phyloP scores from a whole-genome alignment of 768 basidiomycete species.

The Mycena epipterygia region DNA sequence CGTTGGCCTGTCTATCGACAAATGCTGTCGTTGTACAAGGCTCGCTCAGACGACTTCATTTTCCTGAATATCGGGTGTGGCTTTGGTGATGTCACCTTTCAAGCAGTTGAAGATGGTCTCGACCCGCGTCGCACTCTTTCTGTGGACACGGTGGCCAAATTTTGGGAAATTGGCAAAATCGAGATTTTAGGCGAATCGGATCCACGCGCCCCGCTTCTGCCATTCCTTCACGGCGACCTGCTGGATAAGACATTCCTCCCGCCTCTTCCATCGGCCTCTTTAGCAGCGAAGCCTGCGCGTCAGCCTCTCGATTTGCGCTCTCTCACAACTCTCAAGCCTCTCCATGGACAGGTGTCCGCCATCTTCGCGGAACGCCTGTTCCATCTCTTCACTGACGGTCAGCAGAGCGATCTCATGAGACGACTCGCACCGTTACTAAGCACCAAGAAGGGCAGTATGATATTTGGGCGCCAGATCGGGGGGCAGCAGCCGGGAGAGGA shows the following conservation, averaged over 20 bases:
- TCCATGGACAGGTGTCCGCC: background rate
- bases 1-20: background rate
- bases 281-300: background rate
- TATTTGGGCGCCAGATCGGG: conserved; percentile 6
- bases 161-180: background rate
- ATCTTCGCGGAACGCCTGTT: conserved; percentile 18
- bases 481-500: background rate
- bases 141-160: background rate
- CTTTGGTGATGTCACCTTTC: background rate
- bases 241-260: background rate
- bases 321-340: background rate
- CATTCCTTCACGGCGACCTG: background rate
- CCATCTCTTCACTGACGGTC: background rate
- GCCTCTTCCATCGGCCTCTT: background rate
- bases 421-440: conserved; percentile 2
- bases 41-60: background rate
- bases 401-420: background rate
- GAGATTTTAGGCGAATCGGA: background rate
- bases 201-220: background rate
- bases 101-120: background rate
- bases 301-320: background rate
- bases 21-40: background rate
- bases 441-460: background rate
- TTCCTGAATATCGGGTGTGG: background rate
- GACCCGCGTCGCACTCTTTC: background rate